Evolutionary conservation across 371 early-diverging fungal species (phyloP), one percentile per base, ranked within the genome.

Genomic region (Mortierella sp.): DNA sequence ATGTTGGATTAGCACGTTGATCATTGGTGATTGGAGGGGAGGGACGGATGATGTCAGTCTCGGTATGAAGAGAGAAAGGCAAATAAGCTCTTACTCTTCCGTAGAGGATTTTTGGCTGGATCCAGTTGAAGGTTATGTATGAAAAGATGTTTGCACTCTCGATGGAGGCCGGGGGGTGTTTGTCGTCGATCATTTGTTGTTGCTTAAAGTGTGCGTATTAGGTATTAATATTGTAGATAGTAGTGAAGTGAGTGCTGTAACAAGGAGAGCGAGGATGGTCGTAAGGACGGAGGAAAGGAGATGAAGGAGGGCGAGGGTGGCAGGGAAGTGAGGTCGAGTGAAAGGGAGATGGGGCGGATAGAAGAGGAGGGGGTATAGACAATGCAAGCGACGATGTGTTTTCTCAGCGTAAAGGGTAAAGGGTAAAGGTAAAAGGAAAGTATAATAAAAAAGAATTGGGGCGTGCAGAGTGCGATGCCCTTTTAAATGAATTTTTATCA

Each of bases 81-180:
- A 3, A 68, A 3, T 19, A 7, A 21, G 2, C 70, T 70, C 70
- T 70, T 78, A 78, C 78, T 34, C 65, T 45, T 60, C 78, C 78
- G 28, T 72, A 34, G 34, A 78, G 58, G 24, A 78, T 45, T n/a
- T 73, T 71, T 13, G 78, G 73, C 52, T 78, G 78, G 54, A 78
- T 78, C 78, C 78, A 78, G 52, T 16, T 55, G 63, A 78, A 78
- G 50, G 78, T 72, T 4, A 78, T 72, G 38, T 78, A 78, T 2
- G 78, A 78, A 16, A 78, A 38, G 50, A 72, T 14, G 73, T 60
- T 38, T 8, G 78, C 78, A 21, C 58, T 38, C 52, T 72, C 63
- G 47, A 78, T 78, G 4, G 73, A 72, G 19, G 78, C 58, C 10
- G 78, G 78, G 8, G 78, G 78, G 63, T 78, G 72, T n/a, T 78